A percentile compares a stretch with the other conserved stretches of the same genome.
Evolutionary conservation across 2,329 filamentous ascomycete species (phyloP).

Genomic region (Sporothrix brunneoviolacea): DNA sequence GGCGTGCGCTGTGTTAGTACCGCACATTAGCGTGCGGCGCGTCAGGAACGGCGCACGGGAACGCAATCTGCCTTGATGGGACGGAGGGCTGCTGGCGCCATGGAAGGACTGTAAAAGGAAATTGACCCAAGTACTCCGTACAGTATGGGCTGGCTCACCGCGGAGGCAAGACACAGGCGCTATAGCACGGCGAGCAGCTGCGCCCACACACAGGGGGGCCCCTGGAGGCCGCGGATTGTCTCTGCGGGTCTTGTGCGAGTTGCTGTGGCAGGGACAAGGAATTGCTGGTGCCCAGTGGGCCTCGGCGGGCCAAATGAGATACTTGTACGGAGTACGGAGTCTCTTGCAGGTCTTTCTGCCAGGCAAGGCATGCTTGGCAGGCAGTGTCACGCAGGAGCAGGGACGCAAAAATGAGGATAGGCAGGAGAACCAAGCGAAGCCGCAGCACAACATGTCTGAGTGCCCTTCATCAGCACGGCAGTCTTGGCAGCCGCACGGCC

Average conservation of each 20-base stretch:
- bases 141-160: background rate
- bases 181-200: too few relatives aligned
- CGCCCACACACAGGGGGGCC: background rate
- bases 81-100: conserved; percentile 6
- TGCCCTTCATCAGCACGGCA: too few relatives aligned
- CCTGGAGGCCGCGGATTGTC: background rate
- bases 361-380: too few relatives aligned
- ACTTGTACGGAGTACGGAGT: too few relatives aligned
- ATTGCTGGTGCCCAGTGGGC: too few relatives aligned
- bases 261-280: background rate
- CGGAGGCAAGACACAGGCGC: too few relatives aligned
- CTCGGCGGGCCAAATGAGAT: too few relatives aligned
- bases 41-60: conserved; percentile 11
- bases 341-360: too few relatives aligned
- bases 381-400: background rate
- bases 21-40: conserved; percentile 1
- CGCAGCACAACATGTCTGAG: too few relatives aligned
- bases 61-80: conserved; percentile 9
- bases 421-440: conserved; percentile 2
- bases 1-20: conserved; percentile 7
- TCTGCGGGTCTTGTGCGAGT: conserved; percentile 1
- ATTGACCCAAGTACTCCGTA: background rate
- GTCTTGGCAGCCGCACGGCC: too few relatives aligned
- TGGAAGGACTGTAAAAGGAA: conserved; percentile 3
- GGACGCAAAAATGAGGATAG: background rate